phyloP scores from a whole-genome alignment of 129 eudicot species.

The carrot (Daucus carota) region DH1_v3.0 NC_030387.2:26012501-26013000 shows the following conservation, averaged over 20 bases:
- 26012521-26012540: slow-evolving; percentile 34
- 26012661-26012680: slow-evolving; percentile 34
- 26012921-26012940: background rate
- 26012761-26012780: slow-evolving; percentile 19
- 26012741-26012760: background rate
- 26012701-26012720: background rate
- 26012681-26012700: background rate
- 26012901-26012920: background rate
- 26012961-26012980: slow-evolving; percentile 38
- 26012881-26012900: background rate
- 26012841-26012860: slow-evolving; percentile 62
- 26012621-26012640: slow-evolving; percentile 69
- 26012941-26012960: background rate
- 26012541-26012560: slow-evolving; percentile 10
- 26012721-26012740: background rate
- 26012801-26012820: slow-evolving; percentile 87
- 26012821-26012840: slow-evolving; percentile 96
- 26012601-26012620: slow-evolving; percentile 72
- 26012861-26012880: background rate
- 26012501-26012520: slow-evolving; percentile 44
- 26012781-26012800: slow-evolving; percentile 99
- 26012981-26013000: slow-evolving; percentile 78
- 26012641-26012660: slow-evolving; percentile 83
- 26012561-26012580: too few relatives aligned
- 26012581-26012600: slow-evolving; percentile 9